Conservation (phyloP, 345 rosid genomes). For the Diplotaxis tenuifolia region DNA sequence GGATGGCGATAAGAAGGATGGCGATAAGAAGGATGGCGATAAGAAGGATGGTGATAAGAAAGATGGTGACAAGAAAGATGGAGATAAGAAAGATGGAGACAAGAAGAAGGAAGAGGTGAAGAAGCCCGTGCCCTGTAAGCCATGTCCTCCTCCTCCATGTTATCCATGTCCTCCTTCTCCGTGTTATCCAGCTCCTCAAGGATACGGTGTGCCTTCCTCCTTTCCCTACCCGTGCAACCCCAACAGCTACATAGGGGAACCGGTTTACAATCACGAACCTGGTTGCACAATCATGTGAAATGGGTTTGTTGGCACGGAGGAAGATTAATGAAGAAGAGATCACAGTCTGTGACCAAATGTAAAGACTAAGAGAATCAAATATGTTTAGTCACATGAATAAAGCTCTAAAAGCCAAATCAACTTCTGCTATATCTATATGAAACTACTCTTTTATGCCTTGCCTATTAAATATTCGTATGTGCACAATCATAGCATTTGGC, state of each 20-base stretch:
- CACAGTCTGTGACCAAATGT: neutral
- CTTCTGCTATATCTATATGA: neutral
- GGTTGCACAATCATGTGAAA: slow-evolving; percentile 24
- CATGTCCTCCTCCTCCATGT: neutral
- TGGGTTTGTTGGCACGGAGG: neutral
- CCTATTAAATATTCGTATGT: neutral
- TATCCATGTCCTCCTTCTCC: slow-evolving; percentile 21
- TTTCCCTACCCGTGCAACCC: slow-evolving; percentile 31
- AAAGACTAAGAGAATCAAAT: slow-evolving; percentile 3
- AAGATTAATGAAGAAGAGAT: slow-evolving; percentile 1
- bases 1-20: neutral
- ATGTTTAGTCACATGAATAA: slow-evolving; percentile 15
- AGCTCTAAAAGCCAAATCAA: neutral
- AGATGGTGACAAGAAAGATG: neutral
- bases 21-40: slow-evolving; percentile 5
- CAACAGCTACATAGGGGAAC: slow-evolving; percentile 17
- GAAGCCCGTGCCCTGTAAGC: neutral
- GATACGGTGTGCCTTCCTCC: slow-evolving; percentile 31
- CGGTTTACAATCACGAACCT: slow-evolving; percentile 31
- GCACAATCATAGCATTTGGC: neutral
- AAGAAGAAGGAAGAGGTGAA: neutral
- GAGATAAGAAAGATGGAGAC: neutral
- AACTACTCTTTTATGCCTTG: neutral
- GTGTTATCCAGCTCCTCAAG: slow-evolving; percentile 23
- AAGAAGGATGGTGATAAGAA: neutral